Conservation (phyloP, 345 rosid genomes). For the Lepidium sativum region DNA sequence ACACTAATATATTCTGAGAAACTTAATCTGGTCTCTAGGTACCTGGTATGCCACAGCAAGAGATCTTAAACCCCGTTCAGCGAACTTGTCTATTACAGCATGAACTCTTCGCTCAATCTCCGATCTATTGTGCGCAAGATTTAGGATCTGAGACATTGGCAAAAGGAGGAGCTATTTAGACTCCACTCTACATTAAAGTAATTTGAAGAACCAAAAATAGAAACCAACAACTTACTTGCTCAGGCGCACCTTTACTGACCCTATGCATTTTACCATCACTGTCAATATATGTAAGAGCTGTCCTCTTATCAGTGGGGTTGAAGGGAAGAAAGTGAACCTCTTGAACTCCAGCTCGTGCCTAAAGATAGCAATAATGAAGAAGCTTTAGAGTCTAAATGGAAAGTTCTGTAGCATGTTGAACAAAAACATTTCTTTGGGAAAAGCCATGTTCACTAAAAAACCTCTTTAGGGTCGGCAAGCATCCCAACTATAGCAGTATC, state of each 20-base stretch:
- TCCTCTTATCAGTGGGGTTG: constrained; percentile 96
- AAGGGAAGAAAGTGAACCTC: constrained; percentile 97
- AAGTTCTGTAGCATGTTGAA: neutral
- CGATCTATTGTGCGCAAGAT: constrained; percentile 75
- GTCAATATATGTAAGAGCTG: constrained; percentile 82
- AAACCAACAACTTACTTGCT: constrained; percentile 47
- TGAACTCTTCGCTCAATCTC: constrained; percentile 92
- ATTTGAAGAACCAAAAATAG: too few relatives aligned
- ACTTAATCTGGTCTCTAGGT: neutral
- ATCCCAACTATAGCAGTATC: constrained; percentile 92
- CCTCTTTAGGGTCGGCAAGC: constrained; percentile 99
- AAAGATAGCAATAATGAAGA: neutral
- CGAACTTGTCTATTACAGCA: constrained; percentile 87
- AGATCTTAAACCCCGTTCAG: constrained; percentile 89
- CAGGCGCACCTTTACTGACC: constrained; percentile 99
- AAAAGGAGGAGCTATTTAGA: neutral
- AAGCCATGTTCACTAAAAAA: constrained; percentile 3
- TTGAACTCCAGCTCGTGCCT: constrained; percentile 95
- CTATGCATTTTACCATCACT: constrained; percentile 85
- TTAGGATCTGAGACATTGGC: constrained; percentile 48
- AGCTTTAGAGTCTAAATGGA: neutral
- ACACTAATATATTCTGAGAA: too few relatives aligned
- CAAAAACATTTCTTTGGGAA: neutral
- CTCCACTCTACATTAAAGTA: too few relatives aligned
- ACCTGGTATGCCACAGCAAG: constrained; percentile 98